Evolutionary conservation across 2,329 filamentous ascomycete species (phyloP).

Genomic region (Lasiodiplodia gonubiensis): DNA sequence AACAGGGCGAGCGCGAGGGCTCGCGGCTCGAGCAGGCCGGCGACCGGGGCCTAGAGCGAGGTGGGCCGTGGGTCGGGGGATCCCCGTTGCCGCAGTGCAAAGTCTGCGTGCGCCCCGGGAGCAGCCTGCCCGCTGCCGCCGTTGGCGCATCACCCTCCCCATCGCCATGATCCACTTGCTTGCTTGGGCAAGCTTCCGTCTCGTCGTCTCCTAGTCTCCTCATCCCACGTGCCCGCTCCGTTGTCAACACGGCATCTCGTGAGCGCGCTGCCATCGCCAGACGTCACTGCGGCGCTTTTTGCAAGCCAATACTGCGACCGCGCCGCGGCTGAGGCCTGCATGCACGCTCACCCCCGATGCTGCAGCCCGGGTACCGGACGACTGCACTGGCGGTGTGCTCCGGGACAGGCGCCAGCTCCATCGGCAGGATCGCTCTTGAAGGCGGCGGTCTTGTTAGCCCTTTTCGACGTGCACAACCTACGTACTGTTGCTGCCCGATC

Average conservation of each 20-base stretch:
- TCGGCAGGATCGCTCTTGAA: slow-evolving; percentile 17
- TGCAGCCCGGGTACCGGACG: slow-evolving; percentile 3
- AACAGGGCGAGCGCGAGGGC: not conserved
- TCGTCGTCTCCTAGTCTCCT: slow-evolving; percentile 5
- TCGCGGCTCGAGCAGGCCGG: not conserved
- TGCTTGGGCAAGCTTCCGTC: slow-evolving; percentile 12
- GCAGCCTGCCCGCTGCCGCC: slow-evolving; percentile 19
- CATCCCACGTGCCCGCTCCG: slow-evolving; percentile 21
- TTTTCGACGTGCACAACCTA: not conserved
- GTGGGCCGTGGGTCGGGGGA: slow-evolving; percentile 15
- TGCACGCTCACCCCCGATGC: slow-evolving; percentile 15
- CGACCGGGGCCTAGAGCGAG: slow-evolving; percentile 13
- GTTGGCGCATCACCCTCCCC: slow-evolving; percentile 24
- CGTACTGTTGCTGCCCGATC: slow-evolving; percentile 16
- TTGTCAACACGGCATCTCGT: slow-evolving; percentile 11
- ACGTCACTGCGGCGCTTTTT: slow-evolving; percentile 14
- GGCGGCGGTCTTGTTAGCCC: slow-evolving; percentile 3
- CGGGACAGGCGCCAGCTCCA: not conserved
- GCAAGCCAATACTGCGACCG: not conserved
- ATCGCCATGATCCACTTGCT: slow-evolving; percentile 15
- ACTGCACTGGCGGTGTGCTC: not conserved
- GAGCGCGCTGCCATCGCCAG: slow-evolving; percentile 14
- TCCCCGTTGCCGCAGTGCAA: slow-evolving; percentile 5
- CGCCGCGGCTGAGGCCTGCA: slow-evolving; percentile 13
- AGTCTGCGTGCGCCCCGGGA: slow-evolving; percentile 20